Evolutionary conservation across 2,329 filamentous ascomycete genomes (phyloP).

Genomic region (Fusarium anguioides): DNA sequence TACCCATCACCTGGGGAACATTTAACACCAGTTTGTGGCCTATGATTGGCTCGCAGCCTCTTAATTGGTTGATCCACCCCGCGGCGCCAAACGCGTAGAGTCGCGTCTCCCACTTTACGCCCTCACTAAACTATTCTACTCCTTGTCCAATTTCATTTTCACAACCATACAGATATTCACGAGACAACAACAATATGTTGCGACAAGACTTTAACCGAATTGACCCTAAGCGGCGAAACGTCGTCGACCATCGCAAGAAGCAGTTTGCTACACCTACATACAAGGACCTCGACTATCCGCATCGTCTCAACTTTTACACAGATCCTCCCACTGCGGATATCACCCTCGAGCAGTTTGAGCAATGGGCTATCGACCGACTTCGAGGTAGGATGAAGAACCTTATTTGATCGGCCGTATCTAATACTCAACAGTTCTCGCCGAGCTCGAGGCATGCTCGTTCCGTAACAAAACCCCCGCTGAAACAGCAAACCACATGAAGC

Average conservation of each 20-base stretch:
- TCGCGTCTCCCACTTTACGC: constrained; percentile 49
- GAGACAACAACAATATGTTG: constrained; percentile 54
- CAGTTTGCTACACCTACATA: constrained; percentile 84
- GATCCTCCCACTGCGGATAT: constrained; percentile 92
- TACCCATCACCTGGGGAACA: constrained; percentile 19
- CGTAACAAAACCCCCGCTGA: constrained; percentile 88
- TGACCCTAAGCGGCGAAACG: constrained; percentile 78
- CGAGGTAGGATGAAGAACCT: constrained; percentile 66
- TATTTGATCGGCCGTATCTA: neutral
- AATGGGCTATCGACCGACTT: constrained; percentile 95
- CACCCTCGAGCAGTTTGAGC: constrained; percentile 95
- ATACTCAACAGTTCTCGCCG: constrained; percentile 73
- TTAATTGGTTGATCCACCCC: constrained; percentile 44
- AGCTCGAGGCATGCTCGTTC: constrained; percentile 94
- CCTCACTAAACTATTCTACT: constrained; percentile 23
- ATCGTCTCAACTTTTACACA: constrained; percentile 92
- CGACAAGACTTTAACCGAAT: constrained; percentile 64
- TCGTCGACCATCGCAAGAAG: constrained; percentile 82
- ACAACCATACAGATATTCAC: constrained; percentile 10
- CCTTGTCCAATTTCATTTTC: constrained; percentile 22
- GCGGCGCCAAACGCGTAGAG: constrained; percentile 46
- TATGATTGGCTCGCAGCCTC: constrained; percentile 27
- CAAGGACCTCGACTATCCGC: constrained; percentile 81
- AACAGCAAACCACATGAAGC: constrained; percentile 84
- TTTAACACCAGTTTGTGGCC: neutral